Evolutionary conservation across 108 stramenopile genomes (phyloP).

Genomic region (Cyclotella choctawhatcheeana): DNA sequence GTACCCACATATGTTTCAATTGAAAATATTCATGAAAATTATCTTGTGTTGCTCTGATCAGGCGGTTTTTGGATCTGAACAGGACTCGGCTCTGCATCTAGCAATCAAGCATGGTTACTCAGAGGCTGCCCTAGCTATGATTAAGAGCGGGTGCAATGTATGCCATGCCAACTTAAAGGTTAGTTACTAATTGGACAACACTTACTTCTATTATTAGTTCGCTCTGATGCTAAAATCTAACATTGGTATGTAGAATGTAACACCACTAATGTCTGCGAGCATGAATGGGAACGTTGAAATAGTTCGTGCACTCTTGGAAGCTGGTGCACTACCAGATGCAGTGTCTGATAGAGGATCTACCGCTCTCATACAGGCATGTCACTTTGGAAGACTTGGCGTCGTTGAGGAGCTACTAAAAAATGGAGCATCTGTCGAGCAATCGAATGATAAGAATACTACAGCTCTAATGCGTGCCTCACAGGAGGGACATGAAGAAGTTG

Average conservation of each 20-base stretch:
- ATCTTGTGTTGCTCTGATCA: too few species aligned
- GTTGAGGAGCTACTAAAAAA: slow-evolving; percentile 65
- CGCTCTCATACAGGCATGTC: slow-evolving; percentile 84
- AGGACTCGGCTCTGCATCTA: slow-evolving; percentile 55
- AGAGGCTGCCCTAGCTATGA: slow-evolving; percentile 51
- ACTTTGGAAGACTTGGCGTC: slow-evolving; percentile 74
- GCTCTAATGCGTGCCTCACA: slow-evolving; percentile 88
- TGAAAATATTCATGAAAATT: neutral
- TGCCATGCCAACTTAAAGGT: slow-evolving; percentile 50
- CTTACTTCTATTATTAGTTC: neutral
- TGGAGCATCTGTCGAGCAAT: slow-evolving; percentile 65
- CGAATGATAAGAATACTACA: slow-evolving; percentile 87
- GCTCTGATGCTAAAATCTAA: neutral
- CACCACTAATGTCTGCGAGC: slow-evolving; percentile 83
- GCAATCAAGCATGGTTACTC: slow-evolving; percentile 44
- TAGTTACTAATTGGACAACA: neutral
- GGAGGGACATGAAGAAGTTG: slow-evolving; percentile 77
- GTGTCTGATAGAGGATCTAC: slow-evolving; percentile 69
- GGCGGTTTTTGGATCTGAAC: slow-evolving; percentile 48
- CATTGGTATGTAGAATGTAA: slow-evolving; percentile 55
- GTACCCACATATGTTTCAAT: neutral
- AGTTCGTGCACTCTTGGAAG: slow-evolving; percentile 60
- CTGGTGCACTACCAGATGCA: slow-evolving; percentile 50
- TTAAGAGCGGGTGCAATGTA: slow-evolving; percentile 49
- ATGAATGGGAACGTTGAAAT: slow-evolving; percentile 72